Base-by-base conservation (phyloP, 163 green algal species). In the Botryococcus braunii region DNA sequence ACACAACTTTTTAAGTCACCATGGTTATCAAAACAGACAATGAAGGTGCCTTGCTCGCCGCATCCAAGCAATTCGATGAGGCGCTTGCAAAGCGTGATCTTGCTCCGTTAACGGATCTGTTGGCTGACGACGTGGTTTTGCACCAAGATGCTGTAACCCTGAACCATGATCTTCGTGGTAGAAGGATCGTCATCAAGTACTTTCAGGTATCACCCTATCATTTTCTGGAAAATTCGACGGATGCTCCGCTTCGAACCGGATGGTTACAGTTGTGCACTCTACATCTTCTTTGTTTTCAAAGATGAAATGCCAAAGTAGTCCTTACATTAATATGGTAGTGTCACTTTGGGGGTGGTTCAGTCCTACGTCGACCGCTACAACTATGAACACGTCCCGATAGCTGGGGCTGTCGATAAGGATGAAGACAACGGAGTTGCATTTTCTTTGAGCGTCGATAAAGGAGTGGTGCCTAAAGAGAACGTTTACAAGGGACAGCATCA, bases 371-470 rank as follows among this genome's bases (percentile, higher is more conserved):
- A 69, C 47, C 32, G 37, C 9, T 70, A 70, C 65, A 25, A 41
- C 4, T 70, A 57, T 31, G 37, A 70, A 38, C 65, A 70, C 49
- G 25, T 39, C 17, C 29, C 39, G 8, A 55, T 70, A 21, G n/a
- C 35, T 5, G 65, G 65, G 17, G 65, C 65, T 25, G 65, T 70
- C n/a, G n/a, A n/a, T n/a, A n/a, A n/a, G 49, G 65, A 70, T 9
- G 65, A 70, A 52, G n/a, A 63, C 6, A 11, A 35, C 49, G 56
- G 64, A 29, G 38, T 56, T 5, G 65, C 65, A 29, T 70, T 70
- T 13, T 57, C 49, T 23, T 65, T 70, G 8, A 32, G 32, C 23
- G 21, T 65, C 37, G 65, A 70, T 52, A 47, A 70, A 52, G 65
- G 63, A 27, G 56, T 63, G 56, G 41, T 21, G 11, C 56, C 56